Evolutionary conservation across 1,139 yeast genomes (phyloP).

Genomic region (Candida sojae): DNA sequence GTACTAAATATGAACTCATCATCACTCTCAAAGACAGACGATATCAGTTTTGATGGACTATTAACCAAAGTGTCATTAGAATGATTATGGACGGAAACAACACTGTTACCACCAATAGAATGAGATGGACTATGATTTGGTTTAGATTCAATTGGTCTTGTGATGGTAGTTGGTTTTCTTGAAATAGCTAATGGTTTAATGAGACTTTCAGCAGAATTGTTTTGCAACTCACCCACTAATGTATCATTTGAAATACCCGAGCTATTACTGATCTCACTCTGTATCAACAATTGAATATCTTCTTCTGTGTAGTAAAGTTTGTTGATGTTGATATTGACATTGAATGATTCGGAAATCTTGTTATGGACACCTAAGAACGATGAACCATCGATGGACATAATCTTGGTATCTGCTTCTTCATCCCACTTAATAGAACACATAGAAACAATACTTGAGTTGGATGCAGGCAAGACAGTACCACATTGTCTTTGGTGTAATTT

Average conservation of each 20-base stretch:
- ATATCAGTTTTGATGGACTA: not conserved
- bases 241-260: conserved; percentile 23
- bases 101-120: not conserved
- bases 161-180: conserved; percentile 17
- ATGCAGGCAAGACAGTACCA: conserved; percentile 62
- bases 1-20: conserved; percentile 8
- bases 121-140: not conserved
- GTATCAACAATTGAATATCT: conserved; percentile 30
- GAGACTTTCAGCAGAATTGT: conserved; percentile 8
- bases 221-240: not conserved
- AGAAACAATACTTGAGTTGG: conserved; percentile 50
- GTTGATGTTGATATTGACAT: conserved; percentile 20
- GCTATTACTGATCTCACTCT: conserved; percentile 25
- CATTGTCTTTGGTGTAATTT: conserved; percentile 50
- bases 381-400: conserved; percentile 55
- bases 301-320: conserved; percentile 35
- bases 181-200: conserved; percentile 26
- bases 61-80: conserved; percentile 10
- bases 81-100: conserved; percentile 2
- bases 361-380: conserved; percentile 59
- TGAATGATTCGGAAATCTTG: conserved; percentile 37
- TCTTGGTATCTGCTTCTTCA: conserved; percentile 31
- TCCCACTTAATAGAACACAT: conserved; percentile 37
- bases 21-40: not conserved
- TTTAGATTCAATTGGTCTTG: conserved; percentile 3